Percentiles rank a stretch among this genome's conserved stretches.
Conservation (phyloP, 352 stramenopile species). For the Saprolegnia diclina region DNA sequence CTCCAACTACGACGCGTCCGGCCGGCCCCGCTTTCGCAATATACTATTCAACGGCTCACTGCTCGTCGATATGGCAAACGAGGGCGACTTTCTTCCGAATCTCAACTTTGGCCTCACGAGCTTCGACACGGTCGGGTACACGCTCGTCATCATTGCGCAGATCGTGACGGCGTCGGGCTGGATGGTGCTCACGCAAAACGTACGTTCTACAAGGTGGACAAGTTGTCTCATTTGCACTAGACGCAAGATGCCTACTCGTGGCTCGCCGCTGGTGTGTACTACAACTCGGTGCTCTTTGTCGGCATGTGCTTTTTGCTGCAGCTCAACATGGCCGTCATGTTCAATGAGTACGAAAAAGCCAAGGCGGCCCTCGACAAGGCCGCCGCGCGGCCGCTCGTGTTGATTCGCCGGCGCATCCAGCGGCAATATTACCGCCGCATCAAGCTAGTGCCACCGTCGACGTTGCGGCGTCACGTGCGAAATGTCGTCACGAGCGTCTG, state of each 20-base stretch:
- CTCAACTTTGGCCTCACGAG: slow-evolving; percentile 88
- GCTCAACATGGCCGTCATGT: slow-evolving; percentile 51
- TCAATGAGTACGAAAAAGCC: slow-evolving; percentile 32
- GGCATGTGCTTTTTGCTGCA: slow-evolving; percentile 62
- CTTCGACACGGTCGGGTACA: slow-evolving; percentile 87
- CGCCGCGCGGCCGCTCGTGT: slow-evolving; percentile 34
- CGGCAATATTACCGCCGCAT: background rate
- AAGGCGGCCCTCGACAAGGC: slow-evolving; percentile 11
- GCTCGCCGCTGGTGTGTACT: slow-evolving; percentile 71
- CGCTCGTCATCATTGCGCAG: slow-evolving; percentile 92
- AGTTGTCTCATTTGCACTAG: background rate
- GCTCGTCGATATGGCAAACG: background rate
- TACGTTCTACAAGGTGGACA: slow-evolving; percentile 32
- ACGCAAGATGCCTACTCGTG: slow-evolving; percentile 44
- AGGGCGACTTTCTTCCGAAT: slow-evolving; percentile 44
- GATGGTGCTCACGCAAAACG: slow-evolving; percentile 89
- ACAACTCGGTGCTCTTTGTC: slow-evolving; percentile 84
- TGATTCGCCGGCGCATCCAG: slow-evolving; percentile 30
- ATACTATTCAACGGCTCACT: slow-evolving; percentile 39
- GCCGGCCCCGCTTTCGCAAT: slow-evolving; percentile 56
- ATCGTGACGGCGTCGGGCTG: slow-evolving; percentile 92
- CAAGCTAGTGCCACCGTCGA: slow-evolving; percentile 48
- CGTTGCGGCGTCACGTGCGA: slow-evolving; percentile 78
- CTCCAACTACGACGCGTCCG: slow-evolving; percentile 62
- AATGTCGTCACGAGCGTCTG: slow-evolving; percentile 28